Evolutionary conservation across 495 filamentous ascomycete species (phyloP), one percentile per base, ranked within the genome.

Genomic region (Alectoria sarmentosa): DNA sequence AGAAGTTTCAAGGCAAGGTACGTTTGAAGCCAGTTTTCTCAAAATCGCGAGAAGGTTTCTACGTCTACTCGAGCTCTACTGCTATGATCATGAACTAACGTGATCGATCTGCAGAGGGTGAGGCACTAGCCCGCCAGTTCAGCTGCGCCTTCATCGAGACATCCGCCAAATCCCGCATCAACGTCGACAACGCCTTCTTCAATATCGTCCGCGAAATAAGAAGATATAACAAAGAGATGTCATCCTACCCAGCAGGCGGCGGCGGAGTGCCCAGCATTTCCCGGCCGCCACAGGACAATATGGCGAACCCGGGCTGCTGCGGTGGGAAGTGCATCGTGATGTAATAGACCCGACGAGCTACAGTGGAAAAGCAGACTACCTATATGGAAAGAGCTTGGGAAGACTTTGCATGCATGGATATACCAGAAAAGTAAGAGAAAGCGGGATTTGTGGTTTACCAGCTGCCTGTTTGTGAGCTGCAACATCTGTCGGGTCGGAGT

Each of bases 71-170:
- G 39, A 56, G 34, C 26, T 63, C 21, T 44, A 23, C 52, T 34
- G 39, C 34, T 30, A n/a, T 36, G 52, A 19, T 58, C 54, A 44
- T 58, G 15, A 48, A 39, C 56, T 26, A 28, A 23, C 15, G 2
- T 11, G 37, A n/a, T 14, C 26, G 30, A 10, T 14, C 11, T 58
- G 19, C 79, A 98, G 94, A 98, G 86, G 94, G 93, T 70, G 86
- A 92, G 73, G 83, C 86, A 64, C 82, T 97, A 62, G 94, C 94
- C 46, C 82, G 84, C 37, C 84, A 88, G 67, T 98, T 98, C 76
- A 86, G 86, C 69, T 98, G 94, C 84, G 91, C 92, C 74, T 98
- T 97, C 79, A 96, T 98, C 77, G 94, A 98, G 80, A 98, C 94
- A 41, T 98, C 94, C 48, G 94, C 94, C 66, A 98, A 98, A 79